Base-by-base conservation (phyloP, 2,329 filamentous ascomycete genomes). In the Fusarium nygamai region DNA sequence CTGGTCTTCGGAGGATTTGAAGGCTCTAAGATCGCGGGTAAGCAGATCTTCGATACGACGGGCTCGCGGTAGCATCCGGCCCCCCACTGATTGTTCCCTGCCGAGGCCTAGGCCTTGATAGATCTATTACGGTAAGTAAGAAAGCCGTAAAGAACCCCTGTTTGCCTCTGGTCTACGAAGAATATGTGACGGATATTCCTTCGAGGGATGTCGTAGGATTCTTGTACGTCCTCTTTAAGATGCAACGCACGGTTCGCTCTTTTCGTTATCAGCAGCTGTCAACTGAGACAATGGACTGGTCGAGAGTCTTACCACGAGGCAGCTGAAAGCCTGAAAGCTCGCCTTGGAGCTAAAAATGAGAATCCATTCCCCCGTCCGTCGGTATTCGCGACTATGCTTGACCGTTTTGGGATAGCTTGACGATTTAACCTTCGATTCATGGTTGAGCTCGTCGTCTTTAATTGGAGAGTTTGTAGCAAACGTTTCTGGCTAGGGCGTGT, bases 361-460 rank as follows among this genome's bases (percentile, higher is more conserved):
- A 34, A n/a, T 33, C 60, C 41, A 60, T 50, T 41, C 50, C 46
- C 44, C 38, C 41, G 33, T 51, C 57, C 22, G 38, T 70, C 60
- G 60, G 60, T 62, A 53, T 65, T 64, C 46, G 60, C 66, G 67
- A 71, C 43, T 29, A 44, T 48, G 67, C 67, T 64, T 70, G 53
- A 29, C 53, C 33, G 17, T 41, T 59, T 66, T 41, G 34, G 67
- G 61, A 38, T 70, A 71, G 53, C n/a, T 43, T 54, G 20, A 33
- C 17, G 27, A 20, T 60, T 70, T 70, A 66, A 66, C 51, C 47
- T 70, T 70, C 19, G 38, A 69, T 69, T 64, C 50, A 69, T 60
- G 34, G 34, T 29, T 12, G 31, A 54, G 41, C 51, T 22, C 22
- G 36, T 60, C 41, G 48, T 24, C 19, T 50, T 39, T 65, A 14